phyloP scores from a whole-genome alignment of 495 filamentous ascomycete species.

The Parmelia sp. region DNA sequence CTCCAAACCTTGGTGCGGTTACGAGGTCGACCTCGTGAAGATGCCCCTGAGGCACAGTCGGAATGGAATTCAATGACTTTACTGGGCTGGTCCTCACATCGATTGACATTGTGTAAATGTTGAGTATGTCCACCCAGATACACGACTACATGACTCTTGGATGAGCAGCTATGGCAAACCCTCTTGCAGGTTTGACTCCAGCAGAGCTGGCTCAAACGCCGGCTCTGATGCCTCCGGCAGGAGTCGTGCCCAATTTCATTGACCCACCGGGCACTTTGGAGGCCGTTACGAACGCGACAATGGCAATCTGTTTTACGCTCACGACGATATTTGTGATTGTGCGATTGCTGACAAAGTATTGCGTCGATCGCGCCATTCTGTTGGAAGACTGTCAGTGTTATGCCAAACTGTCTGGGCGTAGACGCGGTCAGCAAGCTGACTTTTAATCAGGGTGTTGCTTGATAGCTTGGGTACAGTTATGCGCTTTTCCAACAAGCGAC shows the following conservation, averaged over 20 bases:
- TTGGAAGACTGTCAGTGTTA: conserved; percentile 4
- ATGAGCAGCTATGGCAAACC: not conserved
- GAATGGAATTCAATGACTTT: not conserved
- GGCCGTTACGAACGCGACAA: not conserved
- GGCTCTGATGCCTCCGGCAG: not conserved
- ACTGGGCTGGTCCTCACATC: not conserved
- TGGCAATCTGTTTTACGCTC: conserved; percentile 2
- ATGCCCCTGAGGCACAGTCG: not conserved
- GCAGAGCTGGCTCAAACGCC: conserved; percentile 6
- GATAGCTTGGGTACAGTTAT: not conserved
- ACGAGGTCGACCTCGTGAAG: not conserved
- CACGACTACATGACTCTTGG: not conserved
- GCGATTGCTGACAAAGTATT: not conserved
- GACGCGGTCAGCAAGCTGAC: not conserved
- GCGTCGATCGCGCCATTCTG: not conserved
- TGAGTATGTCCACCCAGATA: not conserved
- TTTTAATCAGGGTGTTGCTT: not conserved
- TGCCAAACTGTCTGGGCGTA: not conserved
- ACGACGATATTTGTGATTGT: not conserved
- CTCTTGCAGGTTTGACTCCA: not conserved
- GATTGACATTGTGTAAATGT: not conserved
- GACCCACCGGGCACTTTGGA: not conserved
- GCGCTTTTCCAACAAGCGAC: not conserved
- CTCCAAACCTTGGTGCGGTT: not conserved
- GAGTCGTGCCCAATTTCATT: not conserved